Conservation (phyloP, 176 grass and related monocot genomes). For the Phoenix roebelenii region DNA sequence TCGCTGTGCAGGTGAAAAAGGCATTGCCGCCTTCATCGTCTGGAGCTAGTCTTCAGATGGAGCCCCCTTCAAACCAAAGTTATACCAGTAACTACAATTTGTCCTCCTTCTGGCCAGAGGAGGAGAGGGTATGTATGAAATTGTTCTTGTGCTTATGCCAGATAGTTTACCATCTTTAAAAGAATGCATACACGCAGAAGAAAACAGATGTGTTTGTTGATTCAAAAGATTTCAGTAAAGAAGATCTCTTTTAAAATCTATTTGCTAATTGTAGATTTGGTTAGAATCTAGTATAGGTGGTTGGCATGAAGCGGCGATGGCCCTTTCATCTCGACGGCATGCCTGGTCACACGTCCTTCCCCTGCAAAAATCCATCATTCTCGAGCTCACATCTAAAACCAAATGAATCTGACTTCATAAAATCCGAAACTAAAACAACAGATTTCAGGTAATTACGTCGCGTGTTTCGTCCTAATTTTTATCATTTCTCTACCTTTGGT, state of each 20-base stretch:
- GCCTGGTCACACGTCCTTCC: neutral
- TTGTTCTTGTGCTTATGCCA: neutral
- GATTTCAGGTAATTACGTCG: neutral
- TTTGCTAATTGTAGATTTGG: conserved; percentile 7
- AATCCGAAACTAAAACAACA: neutral
- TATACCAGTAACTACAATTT: neutral
- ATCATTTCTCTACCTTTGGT: neutral
- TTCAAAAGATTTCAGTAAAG: neutral
- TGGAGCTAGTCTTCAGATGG: conserved; percentile 15
- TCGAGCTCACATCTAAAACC: neutral
- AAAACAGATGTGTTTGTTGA: neutral
- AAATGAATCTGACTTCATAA: neutral
- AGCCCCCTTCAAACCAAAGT: conserved; percentile 33
- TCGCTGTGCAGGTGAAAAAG: conserved; percentile 3
- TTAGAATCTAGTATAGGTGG: conserved; percentile 19
- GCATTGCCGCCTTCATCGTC: neutral
- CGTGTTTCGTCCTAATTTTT: neutral
- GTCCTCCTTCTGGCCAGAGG: neutral
- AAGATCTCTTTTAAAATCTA: neutral
- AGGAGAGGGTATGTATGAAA: conserved; percentile 3
- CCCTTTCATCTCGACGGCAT: conserved; percentile 2
- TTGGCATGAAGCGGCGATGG: conserved; percentile 16
- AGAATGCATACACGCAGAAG: neutral
- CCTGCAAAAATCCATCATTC: neutral
- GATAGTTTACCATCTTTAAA: no score